Base-by-base conservation (phyloP, 768 basidiomycete genomes). In the Sarcodon sp. region DNA sequence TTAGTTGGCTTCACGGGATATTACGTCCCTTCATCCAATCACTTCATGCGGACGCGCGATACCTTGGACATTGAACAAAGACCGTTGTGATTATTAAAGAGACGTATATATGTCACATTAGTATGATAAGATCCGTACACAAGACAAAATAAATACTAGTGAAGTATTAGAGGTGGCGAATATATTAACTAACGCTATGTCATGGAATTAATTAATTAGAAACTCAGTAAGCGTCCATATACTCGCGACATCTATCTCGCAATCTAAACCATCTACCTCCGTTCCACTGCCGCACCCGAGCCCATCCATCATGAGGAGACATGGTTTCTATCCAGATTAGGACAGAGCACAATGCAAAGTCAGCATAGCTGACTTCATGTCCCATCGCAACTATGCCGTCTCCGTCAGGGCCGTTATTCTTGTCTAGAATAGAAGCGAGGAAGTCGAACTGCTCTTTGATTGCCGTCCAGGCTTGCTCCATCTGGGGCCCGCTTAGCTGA, bases 311-410 rank as follows among this genome's bases (percentile, higher is more conserved):
- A 48, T 80, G 77, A n/a, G 80, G 72, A 3, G 81, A 75, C 57
- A 86, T 76, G 44, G 75, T 69, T 58, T 85, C 77, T 37, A 86
- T 79, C 83, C 82, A 87, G 43, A 86, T 72, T 37, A 87, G 62
- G 13, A 83, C 72, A 0, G 84, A 75, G 53, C 81, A 83, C 16
- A 87, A 62, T 4, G 80, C 77, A 57, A 87, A 86, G 54, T 87
- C 84, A 1, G 80, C 81, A 53, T 85, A 84, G 8, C 75, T 76
- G 45, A 85, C 68, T 15, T 82, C 77, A 34, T 69, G 65, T 3
- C 83, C 84, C 71, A 77, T 78, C 12, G 65, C 76, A 33, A 84
- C 79, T 8, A 75, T 64, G 2, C 79, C 79, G 52, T 82, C 77
- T 3, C 77, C 75, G 47, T 83, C 80, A n/a, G 51, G 50, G 16